A percentile compares a stretch with the other conserved stretches of the same genome.
These are phyloP conservation scores for Fraxinus floribunda DNA, from an alignment of 305 asterid genomes.

Conservation along the genomic window DNA sequence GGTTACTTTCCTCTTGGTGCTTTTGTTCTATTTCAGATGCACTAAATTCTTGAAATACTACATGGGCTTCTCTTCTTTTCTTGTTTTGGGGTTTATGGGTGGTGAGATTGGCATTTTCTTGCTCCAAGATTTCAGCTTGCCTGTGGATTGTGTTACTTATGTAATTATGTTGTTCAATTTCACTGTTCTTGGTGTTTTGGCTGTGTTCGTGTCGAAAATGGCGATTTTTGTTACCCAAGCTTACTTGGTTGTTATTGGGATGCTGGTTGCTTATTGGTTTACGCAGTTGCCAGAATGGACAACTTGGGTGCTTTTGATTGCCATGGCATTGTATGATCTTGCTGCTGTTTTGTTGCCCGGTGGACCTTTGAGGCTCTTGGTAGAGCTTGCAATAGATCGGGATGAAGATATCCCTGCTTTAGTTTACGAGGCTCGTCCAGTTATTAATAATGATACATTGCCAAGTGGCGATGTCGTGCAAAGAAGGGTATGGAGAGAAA, in stretches of 20 bases:
- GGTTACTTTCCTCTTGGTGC: conserved; percentile 79
- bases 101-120: conserved; percentile 71
- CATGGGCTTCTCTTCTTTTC: conserved; percentile 95
- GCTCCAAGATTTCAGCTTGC: conserved; percentile 51
- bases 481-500: conserved; percentile 85
- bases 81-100: conserved; percentile 88
- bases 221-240: conserved; percentile 73
- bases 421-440: conserved; percentile 90
- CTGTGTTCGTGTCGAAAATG: conserved; percentile 70
- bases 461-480: conserved; percentile 31
- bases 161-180: conserved; percentile 65
- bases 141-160: conserved; percentile 70
- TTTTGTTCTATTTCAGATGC: conserved; percentile 84
- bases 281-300: conserved; percentile 97
- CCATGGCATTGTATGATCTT: conserved; percentile 94
- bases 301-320: conserved; percentile 91
- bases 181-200: conserved; percentile 76
- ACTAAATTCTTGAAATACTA: conserved; percentile 92
- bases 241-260: conserved; percentile 83
- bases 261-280: conserved; percentile 96
- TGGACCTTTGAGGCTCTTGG: not conserved
- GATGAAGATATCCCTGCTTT: conserved; percentile 97
- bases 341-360: not conserved
- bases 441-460: conserved; percentile 33
- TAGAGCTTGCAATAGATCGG: conserved; percentile 55